Conservation (phyloP, 768 basidiomycete genomes). For the Amanita jacksonii region DNA sequence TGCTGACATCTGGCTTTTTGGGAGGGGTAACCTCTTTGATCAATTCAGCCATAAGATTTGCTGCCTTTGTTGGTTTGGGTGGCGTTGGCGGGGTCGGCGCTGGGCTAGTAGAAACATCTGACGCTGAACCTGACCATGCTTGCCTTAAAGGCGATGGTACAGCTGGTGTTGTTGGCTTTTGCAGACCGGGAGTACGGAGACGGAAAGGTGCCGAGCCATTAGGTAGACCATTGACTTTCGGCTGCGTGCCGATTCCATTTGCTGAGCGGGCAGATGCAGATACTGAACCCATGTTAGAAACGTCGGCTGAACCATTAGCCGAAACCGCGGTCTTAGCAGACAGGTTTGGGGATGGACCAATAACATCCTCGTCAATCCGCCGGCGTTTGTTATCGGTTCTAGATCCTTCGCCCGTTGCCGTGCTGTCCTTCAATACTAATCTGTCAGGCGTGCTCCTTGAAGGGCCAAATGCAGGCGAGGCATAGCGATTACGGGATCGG, state of each 20-base stretch:
- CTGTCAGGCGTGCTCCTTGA: constrained; percentile 34
- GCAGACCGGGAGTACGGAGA: constrained; percentile 30
- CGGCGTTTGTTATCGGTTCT: constrained; percentile 51
- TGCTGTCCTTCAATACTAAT: constrained; percentile 26
- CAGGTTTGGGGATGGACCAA: constrained; percentile 20
- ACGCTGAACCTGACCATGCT: constrained; percentile 48
- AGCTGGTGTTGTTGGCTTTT: constrained; percentile 51
- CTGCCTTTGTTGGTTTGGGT: constrained; percentile 54
- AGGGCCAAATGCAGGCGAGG: constrained; percentile 64
- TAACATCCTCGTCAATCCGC: constrained; percentile 40
- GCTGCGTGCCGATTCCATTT: constrained; percentile 1
- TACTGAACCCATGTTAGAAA: constrained; percentile 14
- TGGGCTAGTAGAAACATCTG: constrained; percentile 23
- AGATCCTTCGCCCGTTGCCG: constrained; percentile 25
- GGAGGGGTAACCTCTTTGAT: constrained; percentile 63
- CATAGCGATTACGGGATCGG: constrained; percentile 51
- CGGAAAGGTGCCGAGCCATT: constrained; percentile 13
- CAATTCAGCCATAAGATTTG: constrained; percentile 57
- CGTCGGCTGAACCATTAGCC: constrained; percentile 10
- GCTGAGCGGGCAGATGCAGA: constrained; percentile 16
- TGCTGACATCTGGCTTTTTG: constrained; percentile 57
- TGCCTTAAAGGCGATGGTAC: constrained; percentile 71
- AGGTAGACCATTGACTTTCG: constrained; percentile 2
- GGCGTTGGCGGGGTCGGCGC: constrained; percentile 26
- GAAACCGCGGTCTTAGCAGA: constrained; percentile 17